phyloP scores from a whole-genome alignment of 495 filamentous ascomycete species.

The Lasiosphaeria ovina region DNA sequence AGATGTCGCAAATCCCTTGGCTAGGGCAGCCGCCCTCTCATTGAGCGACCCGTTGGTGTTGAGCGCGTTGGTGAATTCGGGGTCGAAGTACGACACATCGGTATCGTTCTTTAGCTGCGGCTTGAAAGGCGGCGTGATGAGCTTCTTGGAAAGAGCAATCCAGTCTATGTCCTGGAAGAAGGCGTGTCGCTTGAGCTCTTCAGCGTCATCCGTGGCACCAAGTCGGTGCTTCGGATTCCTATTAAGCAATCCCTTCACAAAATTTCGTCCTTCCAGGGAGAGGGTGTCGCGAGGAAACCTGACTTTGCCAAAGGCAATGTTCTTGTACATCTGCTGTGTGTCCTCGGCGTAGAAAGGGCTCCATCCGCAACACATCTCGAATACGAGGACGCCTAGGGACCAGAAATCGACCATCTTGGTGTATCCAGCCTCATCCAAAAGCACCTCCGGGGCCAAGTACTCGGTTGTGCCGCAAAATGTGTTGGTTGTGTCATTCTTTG shows the following conservation, averaged over 20 bases:
- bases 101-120: constrained; percentile 92
- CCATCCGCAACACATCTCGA: constrained; percentile 99
- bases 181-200: constrained; percentile 89
- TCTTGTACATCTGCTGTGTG: constrained; percentile 99
- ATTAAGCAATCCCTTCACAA: constrained; percentile 96
- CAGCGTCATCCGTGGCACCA: constrained; percentile 85
- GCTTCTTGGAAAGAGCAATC: constrained; percentile 79
- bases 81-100: constrained; percentile 97
- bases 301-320: constrained; percentile 98
- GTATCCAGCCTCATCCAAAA: constrained; percentile 95
- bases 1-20: constrained; percentile 71
- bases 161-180: constrained; percentile 96
- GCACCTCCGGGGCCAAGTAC: constrained; percentile 92
- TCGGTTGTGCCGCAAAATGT: constrained; percentile 99
- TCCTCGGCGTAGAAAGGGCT: constrained; percentile 98
- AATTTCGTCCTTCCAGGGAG: constrained; percentile 90
- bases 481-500: constrained; percentile 95
- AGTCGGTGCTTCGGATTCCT: constrained; percentile 94
- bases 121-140: constrained; percentile 96
- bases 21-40: constrained; percentile 78
- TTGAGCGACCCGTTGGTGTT: constrained; percentile 82
- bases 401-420: constrained; percentile 99
- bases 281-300: constrained; percentile 93
- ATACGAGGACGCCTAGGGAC: constrained; percentile 95
- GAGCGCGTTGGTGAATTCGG: constrained; percentile 94